phyloP scores from a whole-genome alignment of 2,329 filamentous ascomycete species.

The Pseudocercospora cruenta region DNA sequence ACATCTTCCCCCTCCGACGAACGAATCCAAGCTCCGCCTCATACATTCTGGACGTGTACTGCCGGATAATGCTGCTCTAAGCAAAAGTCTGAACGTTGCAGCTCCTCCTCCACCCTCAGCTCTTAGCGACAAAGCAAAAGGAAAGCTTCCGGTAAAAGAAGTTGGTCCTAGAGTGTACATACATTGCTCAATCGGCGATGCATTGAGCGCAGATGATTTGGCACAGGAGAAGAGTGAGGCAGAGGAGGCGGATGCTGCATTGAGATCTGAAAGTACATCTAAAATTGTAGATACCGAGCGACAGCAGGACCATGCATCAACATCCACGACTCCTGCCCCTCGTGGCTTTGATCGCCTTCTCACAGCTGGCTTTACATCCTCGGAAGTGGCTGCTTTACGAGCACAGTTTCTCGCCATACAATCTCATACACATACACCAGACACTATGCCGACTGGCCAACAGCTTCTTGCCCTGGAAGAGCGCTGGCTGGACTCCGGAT shows the following conservation, averaged over 20 bases:
- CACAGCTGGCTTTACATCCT: conserved; percentile 75
- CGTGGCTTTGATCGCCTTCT: conserved; percentile 89
- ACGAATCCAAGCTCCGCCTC: conserved; percentile 75
- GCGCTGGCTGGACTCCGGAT: conserved; percentile 76
- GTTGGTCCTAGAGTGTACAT: conserved; percentile 71
- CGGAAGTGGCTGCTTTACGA: conserved; percentile 82
- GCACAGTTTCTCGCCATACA: conserved; percentile 89
- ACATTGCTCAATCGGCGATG: conserved; percentile 85
- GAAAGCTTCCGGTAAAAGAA: conserved; percentile 64
- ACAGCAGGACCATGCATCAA: conserved; percentile 4
- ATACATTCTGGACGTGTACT: conserved; percentile 90
- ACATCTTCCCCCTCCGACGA: conserved; percentile 65
- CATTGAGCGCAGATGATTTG: conserved; percentile 70
- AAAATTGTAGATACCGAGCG: conserved; percentile 38
- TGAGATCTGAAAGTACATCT: conserved; percentile 23
- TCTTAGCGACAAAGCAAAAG: conserved; percentile 58
- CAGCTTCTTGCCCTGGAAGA: conserved; percentile 81
- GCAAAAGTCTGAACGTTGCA: conserved; percentile 67
- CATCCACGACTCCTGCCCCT: conserved; percentile 58
- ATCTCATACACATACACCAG: conserved; percentile 78
- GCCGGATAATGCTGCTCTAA: conserved; percentile 70
- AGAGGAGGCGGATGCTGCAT: conserved; percentile 44
- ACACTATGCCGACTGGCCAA: conserved; percentile 81
- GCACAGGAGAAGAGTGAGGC: conserved; percentile 62
- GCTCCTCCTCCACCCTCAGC: conserved; percentile 52